A percentile compares a stretch with the other conserved stretches of the same genome.
Conservation (phyloP, 306 rosid genomes). For the Cotoneaster glaucophyllus region DNA sequence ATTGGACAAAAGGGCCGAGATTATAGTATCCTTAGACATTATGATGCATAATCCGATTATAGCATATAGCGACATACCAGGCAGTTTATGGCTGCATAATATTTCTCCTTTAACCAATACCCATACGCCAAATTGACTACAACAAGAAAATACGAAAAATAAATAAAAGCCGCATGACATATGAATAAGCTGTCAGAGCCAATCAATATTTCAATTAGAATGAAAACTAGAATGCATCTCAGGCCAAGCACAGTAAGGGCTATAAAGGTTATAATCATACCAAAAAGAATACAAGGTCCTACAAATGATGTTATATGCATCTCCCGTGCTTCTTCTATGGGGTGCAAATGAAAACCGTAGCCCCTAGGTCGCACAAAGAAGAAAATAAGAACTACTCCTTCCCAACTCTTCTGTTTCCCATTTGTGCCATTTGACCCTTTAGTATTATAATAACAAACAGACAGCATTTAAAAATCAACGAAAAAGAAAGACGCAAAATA, state of each 20-base stretch:
- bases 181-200: not conserved
- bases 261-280: not conserved
- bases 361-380: not conserved
- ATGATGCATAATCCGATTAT: slow-evolving; percentile 14
- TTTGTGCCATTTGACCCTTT: not conserved
- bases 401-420: not conserved
- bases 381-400: not conserved
- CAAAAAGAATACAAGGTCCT: not conserved
- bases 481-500: not conserved
- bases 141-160: slow-evolving; percentile 6
- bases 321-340: not conserved
- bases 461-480: not conserved
- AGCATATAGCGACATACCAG: slow-evolving; percentile 43
- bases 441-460: not conserved
- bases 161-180: not conserved
- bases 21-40: not conserved
- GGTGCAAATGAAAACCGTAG: not conserved
- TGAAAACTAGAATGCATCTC: not conserved
- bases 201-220: not conserved
- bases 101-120: slow-evolving; percentile 63
- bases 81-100: slow-evolving; percentile 65
- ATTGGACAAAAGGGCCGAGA: not conserved
- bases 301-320: not conserved
- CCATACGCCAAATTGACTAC: slow-evolving; percentile 90
- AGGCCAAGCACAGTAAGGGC: not conserved